These are phyloP conservation scores for Cutaneotrichosporon cavernicola DNA, from an alignment of 1,284 basidiomycete genomes.

Conservation along the genomic window DNA sequence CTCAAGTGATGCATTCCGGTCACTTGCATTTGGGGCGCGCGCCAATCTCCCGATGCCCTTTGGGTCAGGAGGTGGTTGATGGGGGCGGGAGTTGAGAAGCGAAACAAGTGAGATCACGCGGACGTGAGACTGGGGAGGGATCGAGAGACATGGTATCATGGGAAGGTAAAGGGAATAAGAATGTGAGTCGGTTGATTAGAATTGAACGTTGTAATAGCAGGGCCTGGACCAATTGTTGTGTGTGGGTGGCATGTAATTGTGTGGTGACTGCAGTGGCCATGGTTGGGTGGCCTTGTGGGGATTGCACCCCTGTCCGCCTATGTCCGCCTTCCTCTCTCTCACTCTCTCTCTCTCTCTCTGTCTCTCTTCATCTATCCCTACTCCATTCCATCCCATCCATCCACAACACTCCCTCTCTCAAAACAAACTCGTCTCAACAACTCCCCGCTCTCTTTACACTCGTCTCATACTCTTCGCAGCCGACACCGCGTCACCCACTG, in stretches of 20 bases:
- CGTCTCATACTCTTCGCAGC: not conserved
- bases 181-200: not conserved
- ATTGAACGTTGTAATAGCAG: not conserved
- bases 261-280: no score
- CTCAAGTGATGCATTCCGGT: slow-evolving; percentile 1
- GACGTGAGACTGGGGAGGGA: no score
- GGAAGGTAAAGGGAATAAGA: not conserved
- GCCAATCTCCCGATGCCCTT: no score
- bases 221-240: not conserved
- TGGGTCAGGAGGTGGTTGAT: no score
- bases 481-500: not conserved
- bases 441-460: not conserved
- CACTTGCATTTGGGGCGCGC: not conserved
- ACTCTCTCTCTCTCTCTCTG: no score
- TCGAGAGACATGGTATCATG: no score
- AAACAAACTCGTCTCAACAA: no score
- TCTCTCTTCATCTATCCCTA: not conserved
- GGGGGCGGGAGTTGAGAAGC: no score
- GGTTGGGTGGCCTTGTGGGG: not conserved
- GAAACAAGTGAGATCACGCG: no score
- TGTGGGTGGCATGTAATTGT: not conserved
- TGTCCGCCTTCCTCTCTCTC: not conserved
- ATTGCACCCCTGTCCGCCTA: not conserved
- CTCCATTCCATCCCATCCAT: not conserved
- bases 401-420: no score